Evolutionary conservation across 805 yeast genomes (phyloP).

Genomic region (Zygosaccharomyces bisporus): DNA sequence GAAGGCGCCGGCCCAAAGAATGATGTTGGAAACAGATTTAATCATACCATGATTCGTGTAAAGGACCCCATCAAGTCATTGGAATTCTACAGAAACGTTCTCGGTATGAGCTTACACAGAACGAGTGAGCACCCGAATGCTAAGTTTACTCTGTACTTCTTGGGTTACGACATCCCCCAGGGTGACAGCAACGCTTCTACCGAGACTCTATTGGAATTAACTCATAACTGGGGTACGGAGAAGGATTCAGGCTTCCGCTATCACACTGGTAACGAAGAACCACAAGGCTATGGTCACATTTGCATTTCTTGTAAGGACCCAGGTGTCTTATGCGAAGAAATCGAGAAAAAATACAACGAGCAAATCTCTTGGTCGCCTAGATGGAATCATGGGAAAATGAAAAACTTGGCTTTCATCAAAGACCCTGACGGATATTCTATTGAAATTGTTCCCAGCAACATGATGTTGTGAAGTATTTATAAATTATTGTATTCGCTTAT

Average conservation of each 20-base stretch:
- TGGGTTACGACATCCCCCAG: conserved; percentile 54
- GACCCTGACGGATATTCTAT: conserved; percentile 92
- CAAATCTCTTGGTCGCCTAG: conserved; percentile 57
- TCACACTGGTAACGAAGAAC: conserved; percentile 76
- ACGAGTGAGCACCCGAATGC: conserved; percentile 60
- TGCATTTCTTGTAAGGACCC: conserved; percentile 70
- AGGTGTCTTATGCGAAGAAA: conserved; percentile 41
- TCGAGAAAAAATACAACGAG: conserved; percentile 45
- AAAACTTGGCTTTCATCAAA: conserved; percentile 63
- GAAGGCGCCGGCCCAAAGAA: conserved; percentile 14
- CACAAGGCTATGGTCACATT: conserved; percentile 84
- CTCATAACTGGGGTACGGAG: conserved; percentile 97
- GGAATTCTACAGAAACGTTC: conserved; percentile 68
- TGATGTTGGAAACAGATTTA: conserved; percentile 43
- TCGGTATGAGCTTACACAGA: conserved; percentile 75
- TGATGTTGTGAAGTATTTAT: conserved; percentile 16
- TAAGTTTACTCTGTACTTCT: conserved; percentile 78
- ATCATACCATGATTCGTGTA: conserved; percentile 91
- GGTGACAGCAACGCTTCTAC: conserved; percentile 44
- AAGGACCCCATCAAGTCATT: conserved; percentile 76
- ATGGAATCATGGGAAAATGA: conserved; percentile 53
- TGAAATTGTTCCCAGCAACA: conserved; percentile 56
- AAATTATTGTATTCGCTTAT: too few relatives aligned
- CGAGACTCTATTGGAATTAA: conserved; percentile 80
- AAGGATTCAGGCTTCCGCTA: conserved; percentile 67